Evolutionary conservation across 352 stramenopile species (phyloP).

Genomic region (Phytophthora aleatoria): DNA sequence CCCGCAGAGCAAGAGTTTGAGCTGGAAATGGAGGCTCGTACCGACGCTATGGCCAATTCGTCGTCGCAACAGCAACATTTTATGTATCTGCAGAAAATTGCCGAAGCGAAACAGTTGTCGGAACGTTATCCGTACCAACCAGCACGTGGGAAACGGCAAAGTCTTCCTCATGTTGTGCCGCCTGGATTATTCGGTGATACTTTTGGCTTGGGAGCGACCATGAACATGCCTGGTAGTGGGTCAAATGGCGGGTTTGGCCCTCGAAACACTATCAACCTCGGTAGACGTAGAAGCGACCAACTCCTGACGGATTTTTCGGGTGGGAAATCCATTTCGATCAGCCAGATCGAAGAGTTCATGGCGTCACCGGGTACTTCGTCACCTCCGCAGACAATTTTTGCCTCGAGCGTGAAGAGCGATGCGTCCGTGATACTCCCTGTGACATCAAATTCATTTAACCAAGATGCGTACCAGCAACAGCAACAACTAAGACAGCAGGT

Average conservation of each 20-base stretch:
- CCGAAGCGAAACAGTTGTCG: slow-evolving; percentile 32
- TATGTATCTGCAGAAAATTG: slow-evolving; percentile 32
- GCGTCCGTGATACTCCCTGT: slow-evolving; percentile 39
- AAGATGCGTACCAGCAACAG: slow-evolving; percentile 35
- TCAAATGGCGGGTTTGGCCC: slow-evolving; percentile 16
- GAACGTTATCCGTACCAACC: slow-evolving; percentile 27
- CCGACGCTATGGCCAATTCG: slow-evolving; percentile 9
- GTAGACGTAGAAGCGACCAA: slow-evolving; percentile 42
- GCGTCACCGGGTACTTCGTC: slow-evolving; percentile 20
- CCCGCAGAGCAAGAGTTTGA: slow-evolving; percentile 44
- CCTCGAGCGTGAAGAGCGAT: slow-evolving; percentile 33
- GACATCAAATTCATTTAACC: slow-evolving; percentile 29
- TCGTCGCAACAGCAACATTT: slow-evolving; percentile 27
- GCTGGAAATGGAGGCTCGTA: slow-evolving; percentile 38
- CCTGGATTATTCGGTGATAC: slow-evolving; percentile 31
- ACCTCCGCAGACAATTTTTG: slow-evolving; percentile 24
- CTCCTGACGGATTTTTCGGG: slow-evolving; percentile 21
- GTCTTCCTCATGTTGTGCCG: slow-evolving; percentile 44
- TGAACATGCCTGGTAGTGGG: slow-evolving; percentile 12
- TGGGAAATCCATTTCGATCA: slow-evolving; percentile 19
- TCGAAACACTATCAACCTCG: slow-evolving; percentile 14
- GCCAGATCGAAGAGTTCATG: slow-evolving; percentile 36
- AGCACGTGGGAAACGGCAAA: slow-evolving; percentile 46
- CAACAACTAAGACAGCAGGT: slow-evolving; percentile 21
- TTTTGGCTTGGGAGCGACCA: slow-evolving; percentile 13